A percentile compares a stretch with the other conserved stretches of the same genome.
These are phyloP conservation scores for Plectosphaerella cucumerina DNA, from an alignment of 2,329 filamentous ascomycete genomes.

Conservation along the genomic window DNA sequence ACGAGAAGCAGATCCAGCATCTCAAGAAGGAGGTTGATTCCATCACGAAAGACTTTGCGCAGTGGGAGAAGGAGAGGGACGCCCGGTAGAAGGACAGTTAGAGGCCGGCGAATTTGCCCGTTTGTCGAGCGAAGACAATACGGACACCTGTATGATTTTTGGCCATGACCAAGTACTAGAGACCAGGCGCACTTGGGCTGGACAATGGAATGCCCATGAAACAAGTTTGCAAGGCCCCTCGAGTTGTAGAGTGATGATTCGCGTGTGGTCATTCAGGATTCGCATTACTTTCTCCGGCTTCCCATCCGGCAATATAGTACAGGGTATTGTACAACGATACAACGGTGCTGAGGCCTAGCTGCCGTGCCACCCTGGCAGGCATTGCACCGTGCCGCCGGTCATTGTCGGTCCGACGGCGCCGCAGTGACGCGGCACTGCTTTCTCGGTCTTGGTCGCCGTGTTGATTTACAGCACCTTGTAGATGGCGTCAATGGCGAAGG, in stretches of 20 bases:
- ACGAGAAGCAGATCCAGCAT: slow-evolving; percentile 74
- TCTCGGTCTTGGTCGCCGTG: neutral
- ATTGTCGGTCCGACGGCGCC: neutral
- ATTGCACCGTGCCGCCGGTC: neutral
- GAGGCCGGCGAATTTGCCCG: neutral
- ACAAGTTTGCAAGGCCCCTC: too few relatives aligned
- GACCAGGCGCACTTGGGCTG: too few relatives aligned
- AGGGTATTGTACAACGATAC: slow-evolving; percentile 9
- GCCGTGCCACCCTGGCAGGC: too few relatives aligned
- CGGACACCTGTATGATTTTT: neutral
- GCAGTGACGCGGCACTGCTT: neutral
- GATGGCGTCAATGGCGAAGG: slow-evolving; percentile 53
- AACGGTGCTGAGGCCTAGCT: neutral
- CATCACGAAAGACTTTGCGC: slow-evolving; percentile 52
- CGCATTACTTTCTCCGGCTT: neutral
- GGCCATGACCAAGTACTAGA: too few relatives aligned
- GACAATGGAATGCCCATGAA: too few relatives aligned
- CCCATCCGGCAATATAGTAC: slow-evolving; percentile 7
- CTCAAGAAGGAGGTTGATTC: slow-evolving; percentile 69
- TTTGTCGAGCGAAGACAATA: neutral
- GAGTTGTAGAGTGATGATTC: neutral
- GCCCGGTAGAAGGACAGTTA: slow-evolving; percentile 12
- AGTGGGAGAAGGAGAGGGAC: slow-evolving; percentile 49
- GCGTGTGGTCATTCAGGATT: neutral
- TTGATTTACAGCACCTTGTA: slow-evolving; percentile 36